Base-by-base conservation (phyloP, 352 stramenopile genomes). In the Peronospora farinosa region DNA sequence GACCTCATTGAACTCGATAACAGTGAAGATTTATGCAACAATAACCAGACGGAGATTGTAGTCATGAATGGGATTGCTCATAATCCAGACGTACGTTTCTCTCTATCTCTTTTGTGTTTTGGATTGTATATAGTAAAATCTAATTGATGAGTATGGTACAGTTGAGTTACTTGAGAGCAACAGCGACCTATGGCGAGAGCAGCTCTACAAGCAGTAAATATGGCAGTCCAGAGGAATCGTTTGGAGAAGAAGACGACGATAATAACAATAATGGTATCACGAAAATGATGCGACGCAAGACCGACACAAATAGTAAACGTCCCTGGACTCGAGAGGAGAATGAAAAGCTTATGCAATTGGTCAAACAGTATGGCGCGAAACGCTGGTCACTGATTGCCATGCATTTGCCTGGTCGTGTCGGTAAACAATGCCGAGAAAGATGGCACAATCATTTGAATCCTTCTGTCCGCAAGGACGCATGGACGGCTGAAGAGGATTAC, bases 401-500 rank as follows among this genome's bases (percentile, higher is more conserved):
- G 76, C 83, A 95, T 47, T 54, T 96, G 27, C 82, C 84, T 9
- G 85, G 85, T 2, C 79, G 86, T 9, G 84, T 93, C 0, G 86
- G 86, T 11, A 96, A 96, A 57, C 86, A 96, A 50, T 95, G 85
- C 41, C 74, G 86, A 40, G 85, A 95, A 49, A 65, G 78, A 60
- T 95, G 85, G 85, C 80, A 93, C 66, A 93, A 95, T 51, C 84
- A 95, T 49, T 51, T 95, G 61, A 91, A 92, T 51, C 83, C 83
- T 9, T 81, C 73, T 17, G 81, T 96, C 7, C 80, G 87, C 45
- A 95, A 93, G 52, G 83, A 92, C 37, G 83, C 86, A 10, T 96
- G 83, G 86, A 95, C 81, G 0, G 69, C 78, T 0, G 86, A 96
- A 44, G 88, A 96, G 52, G 88, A 96, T 61, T 86, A 92, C 40